Evolutionary conservation across 192 early-diverging fungal species (phyloP), one percentile per base, ranked within the genome.

Genomic region (Rhizoclosmatium globosum): DNA sequence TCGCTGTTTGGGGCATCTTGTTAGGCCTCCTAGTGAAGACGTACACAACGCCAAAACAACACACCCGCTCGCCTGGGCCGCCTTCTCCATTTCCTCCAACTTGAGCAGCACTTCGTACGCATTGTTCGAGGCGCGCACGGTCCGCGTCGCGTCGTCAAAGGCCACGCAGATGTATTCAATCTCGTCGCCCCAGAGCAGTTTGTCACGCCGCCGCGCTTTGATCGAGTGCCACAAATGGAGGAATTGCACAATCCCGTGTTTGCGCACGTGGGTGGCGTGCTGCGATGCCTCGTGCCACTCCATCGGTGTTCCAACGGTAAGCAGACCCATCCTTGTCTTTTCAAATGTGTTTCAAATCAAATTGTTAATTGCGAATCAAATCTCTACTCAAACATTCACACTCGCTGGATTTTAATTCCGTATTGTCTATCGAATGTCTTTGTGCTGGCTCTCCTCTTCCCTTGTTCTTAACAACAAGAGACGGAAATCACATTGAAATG

Each of bases 141-240:
- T 31, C 64, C 91, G 89, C 11, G 93, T 94, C 3, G 87, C 86
- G 41, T 93, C 92, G 78, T 99, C 93, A 45, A 92, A 91, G 39
- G 89, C 82, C 45, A 98, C 90, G 44, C 98, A 94, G 78, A 96
- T 89, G 84, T 98, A 99, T 83, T 99, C 97, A 73, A 99, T 95
- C 90, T 99, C 98, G 78, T 99, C 98, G 68, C 98, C 98, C 96
- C 97, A 99, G 21, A 95, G 85, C 11, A 97, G 87, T 64, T 86
- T 87, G 83, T 96, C 93, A 70, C 91, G 94, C 76, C 92, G 85
- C 60, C 92, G 88, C 57, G 91, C 82, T 91, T 98, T 98, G 78
- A 92, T 87, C 68, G 89, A 87, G 67, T 91, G 85, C 88, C 93
- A 99, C 44, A 97, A 92, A 82, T 93, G 89, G 47, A 97, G 84